Evolutionary conservation across 768 basidiomycete species (phyloP).

Genomic region (Suillus subaureus): DNA sequence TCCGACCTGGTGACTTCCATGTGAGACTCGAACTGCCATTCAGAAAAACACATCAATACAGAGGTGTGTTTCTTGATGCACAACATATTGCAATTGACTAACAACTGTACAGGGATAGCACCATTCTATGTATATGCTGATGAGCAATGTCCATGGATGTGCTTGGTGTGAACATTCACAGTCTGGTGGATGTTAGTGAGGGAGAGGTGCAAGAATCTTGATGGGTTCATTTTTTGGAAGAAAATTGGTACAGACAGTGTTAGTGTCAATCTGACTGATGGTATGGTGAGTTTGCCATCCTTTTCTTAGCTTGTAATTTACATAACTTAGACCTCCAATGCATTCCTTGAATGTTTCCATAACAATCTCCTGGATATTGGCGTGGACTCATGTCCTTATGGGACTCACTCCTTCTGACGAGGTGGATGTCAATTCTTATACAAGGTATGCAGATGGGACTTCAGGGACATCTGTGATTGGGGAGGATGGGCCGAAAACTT

Average conservation of each 20-base stretch:
- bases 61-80: slow-evolving; percentile 16
- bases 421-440: slow-evolving; percentile 45
- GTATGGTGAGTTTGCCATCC: neutral
- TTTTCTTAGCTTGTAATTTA: neutral
- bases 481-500: slow-evolving; percentile 46
- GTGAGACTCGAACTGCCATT: slow-evolving; percentile 27
- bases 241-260: neutral
- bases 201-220: neutral
- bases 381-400: slow-evolving; percentile 35
- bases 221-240: slow-evolving; percentile 8
- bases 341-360: slow-evolving; percentile 41
- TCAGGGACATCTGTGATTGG: slow-evolving; percentile 45
- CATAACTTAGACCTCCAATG: slow-evolving; percentile 19
- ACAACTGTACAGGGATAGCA: slow-evolving; percentile 25
- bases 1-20: slow-evolving; percentile 3
- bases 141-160: slow-evolving; percentile 31
- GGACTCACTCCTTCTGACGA: slow-evolving; percentile 36
- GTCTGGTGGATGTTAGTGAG: slow-evolving; percentile 24
- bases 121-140: slow-evolving; percentile 33
- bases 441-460: slow-evolving; percentile 33
- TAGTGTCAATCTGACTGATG: slow-evolving; percentile 1
- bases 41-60: slow-evolving; percentile 33
- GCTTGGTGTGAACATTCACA: slow-evolving; percentile 36
- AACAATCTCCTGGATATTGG: slow-evolving; percentile 44
- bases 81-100: no score